Conservation (phyloP, 106 monocot species). For the Acanthochlamys bracteata region DNA sequence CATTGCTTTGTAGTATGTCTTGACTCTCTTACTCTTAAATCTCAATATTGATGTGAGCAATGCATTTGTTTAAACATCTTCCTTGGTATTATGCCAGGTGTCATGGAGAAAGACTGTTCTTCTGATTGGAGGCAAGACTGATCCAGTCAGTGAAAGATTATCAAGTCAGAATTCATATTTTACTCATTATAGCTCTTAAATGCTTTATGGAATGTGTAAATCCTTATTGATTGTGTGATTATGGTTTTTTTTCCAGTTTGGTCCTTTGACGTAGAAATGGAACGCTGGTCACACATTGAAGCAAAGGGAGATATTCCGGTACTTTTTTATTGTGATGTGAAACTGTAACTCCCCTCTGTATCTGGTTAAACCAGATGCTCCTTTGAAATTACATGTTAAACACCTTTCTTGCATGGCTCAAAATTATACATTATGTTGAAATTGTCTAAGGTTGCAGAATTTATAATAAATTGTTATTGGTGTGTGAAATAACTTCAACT, state of each 20-base stretch:
- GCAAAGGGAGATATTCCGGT: constrained; percentile 96
- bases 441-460: no score
- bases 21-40: background rate
- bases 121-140: constrained; percentile 75
- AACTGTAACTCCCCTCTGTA: background rate
- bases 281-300: constrained; percentile 83
- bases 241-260: constrained; percentile 41
- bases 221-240: background rate
- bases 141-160: constrained; percentile 46
- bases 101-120: constrained; percentile 76
- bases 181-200: background rate
- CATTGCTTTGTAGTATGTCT: background rate
- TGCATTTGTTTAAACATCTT: background rate
- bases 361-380: background rate
- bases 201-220: background rate
- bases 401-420: no score
- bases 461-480: background rate
- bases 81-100: constrained; percentile 29
- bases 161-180: constrained; percentile 32
- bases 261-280: constrained; percentile 76
- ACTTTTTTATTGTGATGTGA: constrained; percentile 5
- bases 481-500: constrained; percentile 3
- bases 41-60: background rate
- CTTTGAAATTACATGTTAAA: background rate
- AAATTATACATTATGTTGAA: no score